Conservation (phyloP, 164 flowering plant species). For the Cinnamomum micranthum region DNA sequence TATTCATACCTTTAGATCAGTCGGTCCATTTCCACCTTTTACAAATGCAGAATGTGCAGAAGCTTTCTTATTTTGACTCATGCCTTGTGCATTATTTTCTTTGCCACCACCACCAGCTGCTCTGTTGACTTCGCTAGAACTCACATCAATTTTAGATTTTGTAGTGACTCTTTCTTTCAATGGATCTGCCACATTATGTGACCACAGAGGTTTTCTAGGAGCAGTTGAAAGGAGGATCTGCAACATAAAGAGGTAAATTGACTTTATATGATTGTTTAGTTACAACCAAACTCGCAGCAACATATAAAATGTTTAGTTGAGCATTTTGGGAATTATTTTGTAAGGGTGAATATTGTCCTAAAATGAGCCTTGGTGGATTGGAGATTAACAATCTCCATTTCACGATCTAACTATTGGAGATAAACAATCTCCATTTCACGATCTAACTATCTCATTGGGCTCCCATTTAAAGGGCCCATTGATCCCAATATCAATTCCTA, state of each 20-base stretch:
- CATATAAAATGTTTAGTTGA: background rate
- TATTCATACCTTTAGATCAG: conserved; percentile 28
- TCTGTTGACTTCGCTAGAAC: conserved; percentile 4
- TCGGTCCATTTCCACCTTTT: conserved; percentile 16
- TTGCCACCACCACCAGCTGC: conserved; percentile 22
- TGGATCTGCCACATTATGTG: conserved; percentile 17
- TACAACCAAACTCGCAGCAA: background rate
- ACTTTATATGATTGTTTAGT: background rate
- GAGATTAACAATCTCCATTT: background rate
- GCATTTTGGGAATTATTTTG: background rate
- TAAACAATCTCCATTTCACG: background rate
- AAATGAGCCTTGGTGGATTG: background rate
- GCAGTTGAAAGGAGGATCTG: conserved; percentile 23
- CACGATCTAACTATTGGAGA: background rate
- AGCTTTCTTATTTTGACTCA: conserved; percentile 14
- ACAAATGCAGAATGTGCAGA: conserved; percentile 7
- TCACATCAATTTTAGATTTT: conserved; percentile 16
- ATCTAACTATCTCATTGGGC: background rate
- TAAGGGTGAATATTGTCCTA: background rate
- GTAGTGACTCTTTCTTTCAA: conserved; percentile 9
- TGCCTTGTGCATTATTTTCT: conserved; percentile 26
- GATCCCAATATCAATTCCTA: background rate
- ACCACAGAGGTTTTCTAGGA: conserved; percentile 21
- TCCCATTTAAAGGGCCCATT: background rate
- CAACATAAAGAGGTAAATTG: conserved; percentile 8